Evolutionary conservation across 345 rosid genomes (phyloP).

Genomic region (Corchorus olitorius): DNA sequence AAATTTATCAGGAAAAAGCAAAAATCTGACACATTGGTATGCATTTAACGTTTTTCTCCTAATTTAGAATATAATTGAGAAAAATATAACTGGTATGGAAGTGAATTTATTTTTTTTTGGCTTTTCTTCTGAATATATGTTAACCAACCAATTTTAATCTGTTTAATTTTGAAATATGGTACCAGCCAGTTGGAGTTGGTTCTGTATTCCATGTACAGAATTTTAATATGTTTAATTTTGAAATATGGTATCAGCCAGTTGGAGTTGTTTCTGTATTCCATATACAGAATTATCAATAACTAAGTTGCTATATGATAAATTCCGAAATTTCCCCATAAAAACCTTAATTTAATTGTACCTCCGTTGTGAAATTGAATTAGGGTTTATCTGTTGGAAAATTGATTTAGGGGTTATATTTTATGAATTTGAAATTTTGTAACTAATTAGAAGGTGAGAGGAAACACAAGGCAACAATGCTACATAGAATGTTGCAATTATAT

Average conservation of each 20-base stretch:
- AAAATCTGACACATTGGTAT: background rate
- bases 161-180: constrained; percentile 28
- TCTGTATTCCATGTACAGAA: constrained; percentile 11
- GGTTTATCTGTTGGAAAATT: no score
- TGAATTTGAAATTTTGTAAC: no score
- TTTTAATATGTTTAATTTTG: constrained; percentile 38
- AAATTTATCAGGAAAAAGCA: background rate
- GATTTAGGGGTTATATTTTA: no score
- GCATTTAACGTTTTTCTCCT: background rate
- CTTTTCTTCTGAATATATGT: background rate
- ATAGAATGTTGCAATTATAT: no score
- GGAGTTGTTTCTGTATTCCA: constrained; percentile 6
- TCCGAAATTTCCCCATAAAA: background rate
- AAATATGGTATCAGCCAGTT: constrained; percentile 21
- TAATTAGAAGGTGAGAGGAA: no score
- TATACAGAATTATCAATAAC: background rate
- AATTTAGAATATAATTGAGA: background rate
- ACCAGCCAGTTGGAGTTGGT: constrained; percentile 13
- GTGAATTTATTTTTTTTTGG: background rate
- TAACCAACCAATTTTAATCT: constrained; percentile 33
- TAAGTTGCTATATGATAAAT: background rate
- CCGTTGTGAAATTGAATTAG: no score
- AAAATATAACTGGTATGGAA: background rate
- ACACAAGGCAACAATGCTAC: no score
- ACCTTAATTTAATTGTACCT: background rate